Evolutionary conservation across 2,329 filamentous ascomycete genomes (phyloP), one percentile per base, ranked within the genome.

Genomic region (Davidsoniella neocaledoniae): DNA sequence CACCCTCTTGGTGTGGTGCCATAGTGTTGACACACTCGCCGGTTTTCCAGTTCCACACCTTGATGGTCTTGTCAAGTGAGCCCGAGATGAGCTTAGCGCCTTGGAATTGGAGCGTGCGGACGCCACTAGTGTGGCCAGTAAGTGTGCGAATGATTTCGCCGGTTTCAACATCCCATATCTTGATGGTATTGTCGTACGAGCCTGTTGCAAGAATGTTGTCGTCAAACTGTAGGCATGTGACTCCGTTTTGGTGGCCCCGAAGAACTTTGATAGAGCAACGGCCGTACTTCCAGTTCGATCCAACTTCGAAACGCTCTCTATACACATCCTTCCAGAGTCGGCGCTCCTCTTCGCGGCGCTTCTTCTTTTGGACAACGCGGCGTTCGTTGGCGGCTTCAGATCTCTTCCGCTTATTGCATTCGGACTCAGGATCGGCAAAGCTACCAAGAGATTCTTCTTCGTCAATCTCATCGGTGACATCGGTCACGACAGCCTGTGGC

Each of bases 261-360:
- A 98, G 86, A 10, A 83, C 77, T 60, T 82, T 87, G 56, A 85
- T 82, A 5, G 81, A 81, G 66, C 83, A 96, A 37, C 90, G 79
- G 3, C 91, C 90, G 55, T 94, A 87, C 63, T 94, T 94, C 91
- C 91, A 98, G 63, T 96, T 96, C 53, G 82, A 91, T 47, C 91
- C 90, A 44, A 98, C 87, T 62, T 90, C 91, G 71, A 90, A 96
- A 14, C 86, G 78, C 62, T 95, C 90, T 55, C 86, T 84, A 68
- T 98, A 98, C 1, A 98, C 86, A 54, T 94, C 87, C 64, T 98
- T 98, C 91, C 91, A 98, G 0, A 83, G 50, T 16, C 48, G 39
- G 16, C 51, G 51, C n/a, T 53, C 51, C 36, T 48, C 40, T 33
- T 53, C 48, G 5, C 43, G 44, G 7, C 47, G 29, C 25, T 49